Conservation (phyloP, 1,284 basidiomycete genomes). For the Schizophyllum amplum region DNA sequence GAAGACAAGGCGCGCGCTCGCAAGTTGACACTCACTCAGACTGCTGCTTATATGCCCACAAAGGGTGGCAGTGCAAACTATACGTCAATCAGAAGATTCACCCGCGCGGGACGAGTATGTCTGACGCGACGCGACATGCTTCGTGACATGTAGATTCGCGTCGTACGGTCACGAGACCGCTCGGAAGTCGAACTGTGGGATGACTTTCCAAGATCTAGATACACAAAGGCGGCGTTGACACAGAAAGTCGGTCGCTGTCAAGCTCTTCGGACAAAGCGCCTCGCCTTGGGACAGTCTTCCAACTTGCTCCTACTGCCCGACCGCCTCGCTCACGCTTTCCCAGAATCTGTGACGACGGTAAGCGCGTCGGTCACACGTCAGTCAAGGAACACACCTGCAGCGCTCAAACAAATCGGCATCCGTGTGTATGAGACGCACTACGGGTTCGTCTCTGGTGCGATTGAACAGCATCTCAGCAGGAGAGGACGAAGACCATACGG, state of each 20-base stretch:
- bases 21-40: too few relatives aligned
- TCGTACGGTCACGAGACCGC: too few relatives aligned
- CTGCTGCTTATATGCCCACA: too few relatives aligned
- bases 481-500: not conserved
- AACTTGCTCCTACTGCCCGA: not conserved
- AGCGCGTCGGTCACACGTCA: not conserved
- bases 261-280: too few relatives aligned
- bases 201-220: too few relatives aligned
- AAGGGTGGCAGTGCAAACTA: too few relatives aligned
- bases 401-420: not conserved
- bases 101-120: not conserved
- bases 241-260: too few relatives aligned
- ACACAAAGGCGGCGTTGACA: too few relatives aligned
- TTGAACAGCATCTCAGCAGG: conserved; percentile 12
- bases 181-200: too few relatives aligned
- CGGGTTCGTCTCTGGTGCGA: not conserved
- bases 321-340: not conserved
- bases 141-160: too few relatives aligned
- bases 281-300: too few relatives aligned
- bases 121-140: not conserved
- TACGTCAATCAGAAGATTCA: not conserved
- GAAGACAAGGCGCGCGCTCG: too few relatives aligned
- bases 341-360: not conserved
- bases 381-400: not conserved
- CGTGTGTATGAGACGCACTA: not conserved